These are phyloP conservation scores for Fusarium aywerte DNA, from an alignment of 2,329 filamentous ascomycete species.

Conservation along the genomic window DNA sequence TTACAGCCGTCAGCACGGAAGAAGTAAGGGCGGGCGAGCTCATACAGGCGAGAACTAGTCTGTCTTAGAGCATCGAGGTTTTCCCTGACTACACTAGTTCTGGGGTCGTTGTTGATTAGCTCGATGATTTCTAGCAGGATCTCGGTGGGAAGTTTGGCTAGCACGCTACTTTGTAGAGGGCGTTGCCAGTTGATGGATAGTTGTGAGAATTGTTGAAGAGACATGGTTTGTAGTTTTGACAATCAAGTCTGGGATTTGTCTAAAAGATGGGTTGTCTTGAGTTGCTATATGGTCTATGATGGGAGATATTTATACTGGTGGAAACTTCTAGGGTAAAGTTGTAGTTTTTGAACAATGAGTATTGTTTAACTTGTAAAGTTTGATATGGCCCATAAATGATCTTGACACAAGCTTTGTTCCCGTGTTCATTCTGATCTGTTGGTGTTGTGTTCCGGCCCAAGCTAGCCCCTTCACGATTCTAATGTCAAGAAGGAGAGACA, in stretches of 20 bases:
- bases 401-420: not conserved
- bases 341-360: not conserved
- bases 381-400: not conserved
- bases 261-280: not conserved
- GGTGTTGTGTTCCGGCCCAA: not conserved
- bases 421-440: not conserved
- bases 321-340: not conserved
- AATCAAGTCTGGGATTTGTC: not conserved
- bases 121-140: not conserved
- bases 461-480: not conserved
- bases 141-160: conserved; percentile 8
- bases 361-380: not conserved
- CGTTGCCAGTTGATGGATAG: not conserved
- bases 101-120: not conserved
- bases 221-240: not conserved
- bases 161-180: not conserved
- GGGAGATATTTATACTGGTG: not conserved
- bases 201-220: not conserved
- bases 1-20: not conserved
- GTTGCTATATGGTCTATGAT: not conserved
- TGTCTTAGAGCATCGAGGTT: not conserved
- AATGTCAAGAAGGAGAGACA: not conserved
- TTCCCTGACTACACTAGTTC: not conserved
- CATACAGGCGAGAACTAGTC: not conserved
- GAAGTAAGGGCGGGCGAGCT: not conserved